Percentiles rank a stretch among this genome's conserved stretches.
Evolutionary conservation across 2,329 filamentous ascomycete species (phyloP).

Genomic region (Hypoxylon sp.): DNA sequence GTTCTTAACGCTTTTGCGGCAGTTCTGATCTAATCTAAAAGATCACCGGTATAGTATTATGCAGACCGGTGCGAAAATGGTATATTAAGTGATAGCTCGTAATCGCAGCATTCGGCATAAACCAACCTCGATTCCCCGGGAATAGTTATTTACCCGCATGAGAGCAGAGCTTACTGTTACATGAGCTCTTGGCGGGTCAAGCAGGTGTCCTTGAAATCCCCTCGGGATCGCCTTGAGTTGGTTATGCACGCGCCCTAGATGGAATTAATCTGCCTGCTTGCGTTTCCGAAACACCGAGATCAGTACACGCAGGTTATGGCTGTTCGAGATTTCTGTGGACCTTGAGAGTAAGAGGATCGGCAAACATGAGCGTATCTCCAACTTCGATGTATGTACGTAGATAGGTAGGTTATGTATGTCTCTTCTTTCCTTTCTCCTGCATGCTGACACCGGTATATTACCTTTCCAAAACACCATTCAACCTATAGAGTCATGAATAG

Average conservation of each 20-base stretch:
- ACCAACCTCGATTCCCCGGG: constrained; percentile 26
- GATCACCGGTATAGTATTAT: constrained; percentile 32
- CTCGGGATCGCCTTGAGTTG: constrained; percentile 29
- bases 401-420: constrained; percentile 10
- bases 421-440: constrained; percentile 14
- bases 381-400: constrained; percentile 18
- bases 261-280: constrained; percentile 29
- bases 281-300: constrained; percentile 42
- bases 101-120: constrained; percentile 38
- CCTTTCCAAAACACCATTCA: constrained; percentile 10
- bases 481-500: constrained; percentile 47
- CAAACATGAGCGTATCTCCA: constrained; percentile 16
- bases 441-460: constrained; percentile 20
- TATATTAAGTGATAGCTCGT: constrained; percentile 41
- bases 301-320: constrained; percentile 17
- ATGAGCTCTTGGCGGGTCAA: constrained; percentile 31
- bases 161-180: constrained; percentile 43
- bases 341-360: constrained; percentile 25
- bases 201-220: constrained; percentile 14
- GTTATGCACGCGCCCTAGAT: constrained; percentile 17
- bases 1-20: constrained; percentile 35
- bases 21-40: constrained; percentile 39
- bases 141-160: constrained; percentile 43
- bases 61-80: constrained; percentile 22
- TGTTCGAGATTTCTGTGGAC: constrained; percentile 30